Base-by-base conservation (phyloP, 768 basidiomycete genomes). In the Mycena olivaceomarginata region DNA sequence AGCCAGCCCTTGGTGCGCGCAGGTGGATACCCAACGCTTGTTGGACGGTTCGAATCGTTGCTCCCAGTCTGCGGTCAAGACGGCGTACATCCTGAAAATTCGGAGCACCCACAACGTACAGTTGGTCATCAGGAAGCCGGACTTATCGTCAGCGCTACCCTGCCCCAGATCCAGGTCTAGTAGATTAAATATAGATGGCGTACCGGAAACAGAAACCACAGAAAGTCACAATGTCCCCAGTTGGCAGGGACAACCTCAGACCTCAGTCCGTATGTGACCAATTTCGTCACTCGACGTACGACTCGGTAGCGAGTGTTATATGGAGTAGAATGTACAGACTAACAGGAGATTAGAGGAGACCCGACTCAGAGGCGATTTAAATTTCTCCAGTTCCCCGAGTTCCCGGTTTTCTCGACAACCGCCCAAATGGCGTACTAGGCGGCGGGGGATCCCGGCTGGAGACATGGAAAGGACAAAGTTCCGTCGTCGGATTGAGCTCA, bases 131-230 rank as follows among this genome's bases (percentile, higher is more conserved):
- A 91, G 87, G 64, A 91, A 73, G 53, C 86, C 89, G 37, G 83
- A 87, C 83, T 93, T 93, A 82, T 91, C 91, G 77, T 93, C 92
- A 22, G 84, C 86, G 22, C 86, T 82, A 13, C 92, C 92, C 25
- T 85, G 9, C 92, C 92, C 91, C 91, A 92, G 25, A 93, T 85
- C 82, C 87, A 90, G 1, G 85, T 86, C 31, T 3, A 31, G 31
- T 31, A 31, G 31, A 31, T 31, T 2, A 31, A 46, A 76, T n/a
- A 22, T 20, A 39, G 51, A 31, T 45, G 77, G 59, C 25, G 64
- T 31, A 48, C 25, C 25, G 18, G 46, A 39, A 63, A 76, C 31
- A 56, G 66, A 15, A 2, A 89, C 92, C 92, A 74, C 93, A 31
- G 3, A 31, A 31, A 31, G 31, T 31, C 31, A 2, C 31, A 31